phyloP scores from a whole-genome alignment of 2,329 filamentous ascomycete species.

The Talaromyces sp. region DNA sequence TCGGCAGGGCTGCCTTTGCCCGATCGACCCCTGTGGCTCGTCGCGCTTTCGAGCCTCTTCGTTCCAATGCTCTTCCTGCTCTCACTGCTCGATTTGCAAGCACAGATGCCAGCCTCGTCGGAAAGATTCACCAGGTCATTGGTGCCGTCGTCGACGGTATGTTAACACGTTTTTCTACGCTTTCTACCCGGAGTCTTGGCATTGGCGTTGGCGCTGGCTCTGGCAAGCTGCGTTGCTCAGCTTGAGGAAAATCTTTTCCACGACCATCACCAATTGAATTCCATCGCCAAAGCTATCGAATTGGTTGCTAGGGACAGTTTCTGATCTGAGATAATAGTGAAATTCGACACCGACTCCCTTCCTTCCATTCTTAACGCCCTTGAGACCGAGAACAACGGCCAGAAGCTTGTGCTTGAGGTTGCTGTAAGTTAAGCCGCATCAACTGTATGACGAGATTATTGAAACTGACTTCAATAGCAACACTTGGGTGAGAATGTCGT shows the following conservation, averaged over 20 bases:
- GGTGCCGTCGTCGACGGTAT: constrained; percentile 98
- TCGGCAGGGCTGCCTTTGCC: constrained; percentile 59
- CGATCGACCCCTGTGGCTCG: constrained; percentile 54
- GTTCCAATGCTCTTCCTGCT: constrained; percentile 57
- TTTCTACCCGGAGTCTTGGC: constrained; percentile 3
- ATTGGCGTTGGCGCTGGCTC: constrained; percentile 21
- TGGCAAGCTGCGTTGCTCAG: constrained; percentile 19
- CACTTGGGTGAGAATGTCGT: constrained; percentile 99
- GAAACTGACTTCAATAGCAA: constrained; percentile 62
- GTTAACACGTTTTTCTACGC: constrained; percentile 39
- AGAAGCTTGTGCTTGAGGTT: constrained; percentile 96
- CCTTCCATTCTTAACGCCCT: constrained; percentile 97
- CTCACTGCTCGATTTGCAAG: constrained; percentile 61
- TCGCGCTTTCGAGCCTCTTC: constrained; percentile 56
- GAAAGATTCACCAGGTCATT: constrained; percentile 79
- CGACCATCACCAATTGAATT: constrained; percentile 29
- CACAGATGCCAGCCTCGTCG: constrained; percentile 55
- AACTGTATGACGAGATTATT: not conserved
- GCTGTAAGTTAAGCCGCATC: constrained; percentile 61
- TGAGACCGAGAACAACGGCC: constrained; percentile 82
- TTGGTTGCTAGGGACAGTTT: not conserved
- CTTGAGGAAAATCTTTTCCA: constrained; percentile 43
- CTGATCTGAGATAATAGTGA: constrained; percentile 61
- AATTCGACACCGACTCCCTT: constrained; percentile 92
- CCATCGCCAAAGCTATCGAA: constrained; percentile 28